Conservation (phyloP, 768 basidiomycete genomes). For the Boletus vermiculosoides region DNA sequence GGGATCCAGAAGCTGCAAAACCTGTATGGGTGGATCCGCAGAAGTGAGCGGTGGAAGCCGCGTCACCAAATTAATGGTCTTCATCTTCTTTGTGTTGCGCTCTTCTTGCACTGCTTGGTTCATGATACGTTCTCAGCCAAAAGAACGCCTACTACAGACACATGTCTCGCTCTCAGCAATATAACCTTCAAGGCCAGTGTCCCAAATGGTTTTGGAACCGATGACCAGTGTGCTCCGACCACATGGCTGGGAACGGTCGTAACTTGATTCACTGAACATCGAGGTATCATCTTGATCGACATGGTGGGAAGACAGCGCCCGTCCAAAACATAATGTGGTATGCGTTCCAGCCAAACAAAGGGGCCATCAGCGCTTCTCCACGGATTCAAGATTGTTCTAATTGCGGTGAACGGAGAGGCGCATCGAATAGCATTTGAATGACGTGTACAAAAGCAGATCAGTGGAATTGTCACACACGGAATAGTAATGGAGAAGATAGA, state of each 20-base stretch:
- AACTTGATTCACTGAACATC: neutral
- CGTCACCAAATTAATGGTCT: neutral
- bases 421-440: slow-evolving; percentile 5
- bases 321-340: neutral
- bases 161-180: slow-evolving; percentile 3
- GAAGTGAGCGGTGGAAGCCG: slow-evolving; percentile 12
- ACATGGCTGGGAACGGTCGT: neutral
- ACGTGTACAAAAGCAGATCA: slow-evolving; percentile 1
- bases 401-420: neutral
- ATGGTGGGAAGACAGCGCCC: neutral
- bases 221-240: neutral
- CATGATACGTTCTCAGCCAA: slow-evolving; percentile 2
- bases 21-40: slow-evolving; percentile 35
- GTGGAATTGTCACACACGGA: neutral
- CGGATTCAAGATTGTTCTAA: neutral
- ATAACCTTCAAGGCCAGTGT: neutral
- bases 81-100: neutral
- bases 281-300: neutral
- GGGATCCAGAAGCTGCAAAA: slow-evolving; percentile 30
- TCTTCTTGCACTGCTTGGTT: slow-evolving; percentile 2
- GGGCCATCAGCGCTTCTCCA: neutral
- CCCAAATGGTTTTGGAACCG: neutral
- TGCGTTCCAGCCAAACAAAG: neutral
- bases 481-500: neutral
- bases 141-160: neutral